Conservation (phyloP, 2,329 filamentous ascomycete genomes). For the Penicillium hordei region DNA sequence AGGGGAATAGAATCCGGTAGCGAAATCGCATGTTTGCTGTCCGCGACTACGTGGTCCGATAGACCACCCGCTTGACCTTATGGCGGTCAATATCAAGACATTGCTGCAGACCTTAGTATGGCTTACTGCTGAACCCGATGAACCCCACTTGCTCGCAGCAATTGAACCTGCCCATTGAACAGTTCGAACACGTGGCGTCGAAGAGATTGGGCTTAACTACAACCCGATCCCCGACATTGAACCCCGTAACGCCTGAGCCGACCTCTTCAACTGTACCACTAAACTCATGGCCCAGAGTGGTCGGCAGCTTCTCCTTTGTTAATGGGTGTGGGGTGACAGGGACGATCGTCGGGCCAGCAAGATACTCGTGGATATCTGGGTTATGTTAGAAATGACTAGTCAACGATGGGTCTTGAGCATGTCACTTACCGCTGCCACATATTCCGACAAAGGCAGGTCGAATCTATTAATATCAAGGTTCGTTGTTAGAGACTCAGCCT, state of each 20-base stretch:
- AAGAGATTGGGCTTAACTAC: slow-evolving; percentile 61
- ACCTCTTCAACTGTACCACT: slow-evolving; percentile 60
- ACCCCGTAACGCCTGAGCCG: slow-evolving; percentile 49
- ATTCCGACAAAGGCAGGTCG: slow-evolving; percentile 38
- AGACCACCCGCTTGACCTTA: slow-evolving; percentile 32
- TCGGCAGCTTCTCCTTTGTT: slow-evolving; percentile 57
- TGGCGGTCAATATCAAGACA: slow-evolving; percentile 42
- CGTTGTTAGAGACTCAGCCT: neutral
- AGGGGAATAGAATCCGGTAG: slow-evolving; percentile 25
- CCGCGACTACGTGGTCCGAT: slow-evolving; percentile 30
- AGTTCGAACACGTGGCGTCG: slow-evolving; percentile 58
- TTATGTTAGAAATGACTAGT: neutral
- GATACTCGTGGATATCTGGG: slow-evolving; percentile 54
- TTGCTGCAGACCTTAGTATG: neutral
- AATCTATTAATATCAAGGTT: slow-evolving; percentile 18
- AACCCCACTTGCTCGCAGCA: slow-evolving; percentile 59
- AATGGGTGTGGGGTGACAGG: slow-evolving; percentile 56
- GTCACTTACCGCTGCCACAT: slow-evolving; percentile 31
- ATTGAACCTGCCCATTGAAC: slow-evolving; percentile 54
- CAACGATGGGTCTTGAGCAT: neutral
- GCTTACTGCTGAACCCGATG: slow-evolving; percentile 49
- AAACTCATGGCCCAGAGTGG: slow-evolving; percentile 66
- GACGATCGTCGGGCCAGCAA: slow-evolving; percentile 50
- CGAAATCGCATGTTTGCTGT: slow-evolving; percentile 21
- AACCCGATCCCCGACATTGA: slow-evolving; percentile 58